Conservation (phyloP, 345 rosid genomes). For the Microthlaspi erraticum region DNA sequence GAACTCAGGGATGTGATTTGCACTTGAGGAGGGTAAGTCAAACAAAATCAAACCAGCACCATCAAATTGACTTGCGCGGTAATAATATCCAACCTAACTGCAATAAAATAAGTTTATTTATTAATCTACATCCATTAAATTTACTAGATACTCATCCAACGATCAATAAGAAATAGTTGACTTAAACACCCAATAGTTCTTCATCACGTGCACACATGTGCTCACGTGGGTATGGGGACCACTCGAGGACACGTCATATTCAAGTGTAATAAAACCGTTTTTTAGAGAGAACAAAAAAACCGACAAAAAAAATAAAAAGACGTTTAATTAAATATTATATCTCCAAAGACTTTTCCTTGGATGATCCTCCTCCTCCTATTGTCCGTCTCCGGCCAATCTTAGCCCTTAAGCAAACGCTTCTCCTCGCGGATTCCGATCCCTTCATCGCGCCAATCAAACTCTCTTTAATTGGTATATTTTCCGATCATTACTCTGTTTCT, state of each 20-base stretch:
- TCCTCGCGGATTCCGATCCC: conserved; percentile 20
- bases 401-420: conserved; percentile 33
- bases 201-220: conserved; percentile 25
- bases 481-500: not conserved
- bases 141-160: not conserved
- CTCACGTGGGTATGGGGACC: conserved; percentile 24
- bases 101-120: not conserved
- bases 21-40: not conserved
- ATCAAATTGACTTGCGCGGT: conserved; percentile 3
- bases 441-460: conserved; percentile 32
- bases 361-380: not conserved
- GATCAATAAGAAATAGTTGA: not conserved
- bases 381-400: conserved; percentile 31
- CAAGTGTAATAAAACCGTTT: no score
- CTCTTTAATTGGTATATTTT: conserved; percentile 20
- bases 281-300: not conserved
- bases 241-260: conserved; percentile 25
- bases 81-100: not conserved
- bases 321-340: not conserved
- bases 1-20: not conserved
- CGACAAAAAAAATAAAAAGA: no score
- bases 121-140: not conserved
- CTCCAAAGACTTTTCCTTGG: not conserved
- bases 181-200: conserved; percentile 1
- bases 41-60: not conserved